Evolutionary conservation across 352 stramenopile genomes (phyloP), one percentile per base, ranked within the genome.

Genomic region (Phytophthora brassicae): DNA sequence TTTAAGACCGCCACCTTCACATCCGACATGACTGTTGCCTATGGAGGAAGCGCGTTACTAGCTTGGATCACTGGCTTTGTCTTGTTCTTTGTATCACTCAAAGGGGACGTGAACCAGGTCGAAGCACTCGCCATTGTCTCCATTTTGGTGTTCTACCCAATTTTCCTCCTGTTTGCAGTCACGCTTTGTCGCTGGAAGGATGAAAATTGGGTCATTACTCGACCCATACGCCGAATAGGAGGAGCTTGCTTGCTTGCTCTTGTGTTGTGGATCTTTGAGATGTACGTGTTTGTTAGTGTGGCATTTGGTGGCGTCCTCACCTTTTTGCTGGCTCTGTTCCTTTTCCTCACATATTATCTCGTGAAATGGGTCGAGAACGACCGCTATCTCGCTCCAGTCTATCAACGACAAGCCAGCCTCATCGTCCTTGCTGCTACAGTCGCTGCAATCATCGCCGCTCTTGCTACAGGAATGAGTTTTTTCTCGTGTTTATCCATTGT

Each of bases 401-500:
- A 92, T 59, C 78, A 90, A 44, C 50, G 48, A 0, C 70, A 76
- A n/a, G 79, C 77, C 5, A 83, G 75, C 22, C 16, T 63, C 1
- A 67, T 86, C 22, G 74, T 93, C 16, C 23, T 77, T 0, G 33
- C 3, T 28, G 68, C 65, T 9, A 92, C 82, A 0, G 14, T 52
- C 12, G 14, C 66, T 7, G 72, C 73, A 7, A 73, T 94, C 14
- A 56, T 74, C 14, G 59, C 79, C 19, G 74, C 73, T 17, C 48
- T 94, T 0, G 17, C 77, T 3, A 70, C 60, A 2, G 85, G 85
- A 6, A 64, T 89, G 39, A 79, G 79, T 23, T 83, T 95, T 49
- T 97, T 97, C 64, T 89, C 72, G 47, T 93, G 81, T 51, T 69
- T 96, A 16, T 92, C 86, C 8, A 90, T 96, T 52, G 72, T 90